Conservation (phyloP, 2,329 filamentous ascomycete genomes). For the Aspergillus udagawae region DNA sequence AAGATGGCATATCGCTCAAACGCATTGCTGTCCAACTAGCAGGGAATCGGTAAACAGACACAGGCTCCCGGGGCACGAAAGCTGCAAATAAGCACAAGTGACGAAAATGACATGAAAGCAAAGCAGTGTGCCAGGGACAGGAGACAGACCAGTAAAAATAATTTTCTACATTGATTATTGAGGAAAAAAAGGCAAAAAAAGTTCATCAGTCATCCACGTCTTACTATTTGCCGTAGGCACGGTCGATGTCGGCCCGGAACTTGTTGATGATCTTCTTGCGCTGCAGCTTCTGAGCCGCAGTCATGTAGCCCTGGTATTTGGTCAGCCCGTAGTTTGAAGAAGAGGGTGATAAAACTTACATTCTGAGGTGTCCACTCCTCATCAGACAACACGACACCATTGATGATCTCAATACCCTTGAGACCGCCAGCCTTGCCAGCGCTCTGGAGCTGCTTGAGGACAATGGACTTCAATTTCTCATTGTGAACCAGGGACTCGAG, state of each 20-base stretch:
- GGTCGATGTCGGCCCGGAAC: slow-evolving; percentile 59
- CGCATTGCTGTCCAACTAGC: neutral
- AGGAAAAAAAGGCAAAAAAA: neutral
- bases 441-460: slow-evolving; percentile 40
- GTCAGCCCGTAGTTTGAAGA: slow-evolving; percentile 16
- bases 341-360: slow-evolving; percentile 22
- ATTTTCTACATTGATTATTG: neutral
- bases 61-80: neutral
- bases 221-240: slow-evolving; percentile 53
- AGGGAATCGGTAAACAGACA: neutral
- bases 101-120: neutral
- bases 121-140: neutral
- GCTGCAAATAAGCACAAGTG: neutral
- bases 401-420: slow-evolving; percentile 40
- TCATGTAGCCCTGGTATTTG: slow-evolving; percentile 55
- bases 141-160: neutral
- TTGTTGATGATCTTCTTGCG: slow-evolving; percentile 62
- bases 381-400: slow-evolving; percentile 42
- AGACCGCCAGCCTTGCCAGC: slow-evolving; percentile 35
- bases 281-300: slow-evolving; percentile 70
- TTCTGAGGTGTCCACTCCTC: slow-evolving; percentile 45
- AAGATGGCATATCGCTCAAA: neutral
- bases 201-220: slow-evolving; percentile 23
- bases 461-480: slow-evolving; percentile 38
- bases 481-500: slow-evolving; percentile 63